Conservation (phyloP, 2,329 filamentous ascomycete genomes). For the Bipolaris sorokiniana region DNA sequence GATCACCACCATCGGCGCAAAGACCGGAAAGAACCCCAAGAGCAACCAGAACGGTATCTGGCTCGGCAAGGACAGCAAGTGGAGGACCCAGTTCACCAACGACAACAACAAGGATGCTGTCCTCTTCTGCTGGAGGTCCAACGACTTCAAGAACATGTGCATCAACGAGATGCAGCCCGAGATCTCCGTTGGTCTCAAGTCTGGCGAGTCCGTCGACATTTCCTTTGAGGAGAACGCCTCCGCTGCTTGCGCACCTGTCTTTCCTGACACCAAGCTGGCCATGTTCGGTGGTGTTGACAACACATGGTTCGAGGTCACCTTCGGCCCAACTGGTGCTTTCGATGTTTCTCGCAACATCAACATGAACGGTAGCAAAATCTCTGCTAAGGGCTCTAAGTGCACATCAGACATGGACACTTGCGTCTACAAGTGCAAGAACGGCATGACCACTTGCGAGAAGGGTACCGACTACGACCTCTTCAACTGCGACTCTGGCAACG, state of each 20-base stretch:
- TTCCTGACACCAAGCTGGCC: slow-evolving; percentile 42
- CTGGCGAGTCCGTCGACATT: slow-evolving; percentile 46
- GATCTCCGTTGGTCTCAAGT: slow-evolving; percentile 51
- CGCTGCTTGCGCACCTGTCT: slow-evolving; percentile 52
- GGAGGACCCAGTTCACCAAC: slow-evolving; percentile 49
- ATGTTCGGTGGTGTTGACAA: slow-evolving; percentile 51
- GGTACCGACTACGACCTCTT: slow-evolving; percentile 49
- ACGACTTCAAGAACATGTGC: slow-evolving; percentile 45
- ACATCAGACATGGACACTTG: slow-evolving; percentile 52
- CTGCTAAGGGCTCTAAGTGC: slow-evolving; percentile 50
- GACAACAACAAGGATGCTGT: slow-evolving; percentile 37
- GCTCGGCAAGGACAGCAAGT: slow-evolving; percentile 44
- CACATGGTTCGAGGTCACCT: slow-evolving; percentile 56
- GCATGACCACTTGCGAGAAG: slow-evolving; percentile 42
- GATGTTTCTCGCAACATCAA: slow-evolving; percentile 55
- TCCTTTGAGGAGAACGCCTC: slow-evolving; percentile 49
- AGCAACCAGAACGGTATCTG: slow-evolving; percentile 41
- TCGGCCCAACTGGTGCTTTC: slow-evolving; percentile 48
- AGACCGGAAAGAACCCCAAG: slow-evolving; percentile 39
- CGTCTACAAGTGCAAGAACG: slow-evolving; percentile 52
- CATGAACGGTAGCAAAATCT: slow-evolving; percentile 53
- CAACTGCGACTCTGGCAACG: slow-evolving; percentile 40
- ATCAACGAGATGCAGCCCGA: slow-evolving; percentile 45
- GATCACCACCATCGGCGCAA: slow-evolving; percentile 27
- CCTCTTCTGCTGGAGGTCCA: slow-evolving; percentile 47